Evolutionary conservation across 2,329 filamentous ascomycete species (phyloP), one percentile per base, ranked within the genome.

Genomic region (Zymoseptoria tritici): DNA sequence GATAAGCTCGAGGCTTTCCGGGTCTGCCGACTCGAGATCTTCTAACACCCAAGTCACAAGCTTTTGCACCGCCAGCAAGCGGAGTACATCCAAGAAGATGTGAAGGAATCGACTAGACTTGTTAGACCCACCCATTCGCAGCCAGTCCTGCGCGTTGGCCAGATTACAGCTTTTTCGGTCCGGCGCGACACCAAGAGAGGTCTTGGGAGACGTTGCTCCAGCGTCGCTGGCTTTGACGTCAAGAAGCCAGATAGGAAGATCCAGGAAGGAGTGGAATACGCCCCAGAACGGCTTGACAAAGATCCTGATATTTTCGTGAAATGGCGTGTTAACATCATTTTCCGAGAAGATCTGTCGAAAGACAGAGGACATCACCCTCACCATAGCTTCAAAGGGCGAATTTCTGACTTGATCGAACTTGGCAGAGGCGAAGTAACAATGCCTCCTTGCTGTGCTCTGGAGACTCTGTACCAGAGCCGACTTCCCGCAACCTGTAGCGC

Each of bases 1-100:
- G 49, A 97, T 87, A 56, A 97, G 79, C 60, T 96, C 90, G 54
- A 94, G 77, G 13, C 89, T 94, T 73, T 97, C 93, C 24, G 88
- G 84, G 70, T 97, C 93, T 6, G 91, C 91, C 73, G 91, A 94
- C 68, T 97, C 91, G 31, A 97, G 77, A 73, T 97, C 93, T 69
- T 97, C 93, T 26, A 97, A 76, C 67, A 87, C 91, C 67, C 96
- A 86, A 69, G 90, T 95, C 57, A 96, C 91, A 68, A 96, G 86
- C 68, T 92, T 94, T 71, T 92, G 86, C 20, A 86, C 81, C 0
- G 90, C 88, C 58, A 97, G 86, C 50, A 95, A 84, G 56, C 90
- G 84, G 55, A 97, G 75, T 9, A 96, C 87, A 66, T 97, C 92
- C 52, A 96, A 78, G 67, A 95, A 93, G 1, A 90, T 92, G 70